Base-by-base conservation (phyloP, 2,329 filamentous ascomycete species). In the Dactylonectria estremocensis region DNA sequence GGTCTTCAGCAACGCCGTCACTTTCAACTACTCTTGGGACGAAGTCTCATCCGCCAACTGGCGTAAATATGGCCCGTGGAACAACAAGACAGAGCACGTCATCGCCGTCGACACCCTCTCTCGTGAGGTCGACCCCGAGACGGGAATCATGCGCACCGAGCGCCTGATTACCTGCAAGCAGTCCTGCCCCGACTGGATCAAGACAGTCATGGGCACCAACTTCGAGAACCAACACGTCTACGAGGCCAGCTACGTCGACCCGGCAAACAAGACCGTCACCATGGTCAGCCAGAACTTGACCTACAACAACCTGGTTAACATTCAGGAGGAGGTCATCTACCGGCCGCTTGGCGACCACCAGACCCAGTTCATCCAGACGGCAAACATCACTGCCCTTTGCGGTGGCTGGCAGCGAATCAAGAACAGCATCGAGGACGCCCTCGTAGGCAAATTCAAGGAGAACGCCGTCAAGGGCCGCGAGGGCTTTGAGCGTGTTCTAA, bases 51-150 rank as follows among this genome's bases (percentile, higher is more conserved):
- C 94, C 14, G 95, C 93, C 80, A 99, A 99, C 88, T 99, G 96
- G 96, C 92, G 91, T 76, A 99, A 99, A 83, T 99, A 99, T 84
- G 97, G 94, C 78, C 95, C 95, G 20, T 98, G 96, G 95, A 99
- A 99, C 86, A 93, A 98, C 82, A 96, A 97, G 84, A 95, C 93
- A n/a, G 94, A 95, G 46, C 96, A 99, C 82, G 96, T 99, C 73
- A 91, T 97, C 73, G 95, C 94, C 73, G 96, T 98, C 77, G 96
- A 99, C 84, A 98, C 95, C 14, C 83, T 99, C 76, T 92, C 91
- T 60, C 93, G 96, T 52, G 73, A 74, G 56, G 85, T 90, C 80
- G 87, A 90, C 75, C 79, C 85, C 2, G 79, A 78, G 22, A 90
- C 88, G 13, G 88, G 88, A 72, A 88, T 90, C 76, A 86, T 90